Base-by-base conservation (phyloP, 257 asterid species). In the Nicotiana tomentosiformis region DNA sequence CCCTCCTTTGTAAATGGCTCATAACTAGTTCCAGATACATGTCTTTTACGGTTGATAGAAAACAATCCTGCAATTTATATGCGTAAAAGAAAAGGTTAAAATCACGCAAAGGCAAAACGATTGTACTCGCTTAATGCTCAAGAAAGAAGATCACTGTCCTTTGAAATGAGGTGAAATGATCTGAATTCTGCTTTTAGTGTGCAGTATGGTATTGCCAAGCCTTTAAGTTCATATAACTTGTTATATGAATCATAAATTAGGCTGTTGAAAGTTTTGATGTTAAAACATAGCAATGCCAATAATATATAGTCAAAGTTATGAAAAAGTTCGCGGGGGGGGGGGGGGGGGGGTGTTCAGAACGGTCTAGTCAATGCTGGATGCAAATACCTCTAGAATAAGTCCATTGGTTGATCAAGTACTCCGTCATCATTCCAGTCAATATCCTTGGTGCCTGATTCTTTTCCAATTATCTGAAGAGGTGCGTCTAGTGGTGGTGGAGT, bases 401-500 rank as follows among this genome's bases (percentile, higher is more conserved):
- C 98, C 89, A 90, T 77, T 12, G 96, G 91, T 81, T 88, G 88
- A 78, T 64, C 90, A 78, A 90, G 95, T 87, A 92, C 97, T 81
- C 99, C 97, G 2, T 90, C 97, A 61, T 93, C 97, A 18, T 89
- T 87, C 98, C 98, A 96, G 62, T 82, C 84, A 37, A 89, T 87
- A 6, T 91, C 94, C 84, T 91, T 90, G 39, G 90, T 88, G 58
- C 85, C 86, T n/a, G 84, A 35, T 86, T 92, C 95, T 78, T 92
- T 93, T 83, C 92, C 98, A 30, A 93, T 91, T 49, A 96, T 78
- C 78, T 87, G 82, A 77, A 93, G 93, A 55, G 99, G 98, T 7
- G 84, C 91, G 3, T 94, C 98, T 77, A 96, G 79, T 15, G 93
- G 92, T 60, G 99, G 99, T 4, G 99, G 98, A 84, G 81, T 90